phyloP scores from a whole-genome alignment of 495 filamentous ascomycete genomes.

The Aspergillus sclerotiicarbonarius region DNA sequence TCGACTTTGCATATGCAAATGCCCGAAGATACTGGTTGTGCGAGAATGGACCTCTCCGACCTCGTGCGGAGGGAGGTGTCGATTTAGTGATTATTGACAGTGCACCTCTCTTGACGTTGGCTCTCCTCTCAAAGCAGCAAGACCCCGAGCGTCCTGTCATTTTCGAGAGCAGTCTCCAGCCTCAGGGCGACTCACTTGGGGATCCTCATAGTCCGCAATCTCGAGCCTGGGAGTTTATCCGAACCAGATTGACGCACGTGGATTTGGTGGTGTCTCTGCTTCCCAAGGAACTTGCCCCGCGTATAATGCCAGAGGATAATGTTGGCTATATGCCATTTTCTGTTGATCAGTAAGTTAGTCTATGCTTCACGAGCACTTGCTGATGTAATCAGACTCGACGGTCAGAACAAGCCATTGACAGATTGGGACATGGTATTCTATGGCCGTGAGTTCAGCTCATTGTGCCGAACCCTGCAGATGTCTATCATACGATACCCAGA shows the following conservation, averaged over 20 bases:
- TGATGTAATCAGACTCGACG: slow-evolving; percentile 53
- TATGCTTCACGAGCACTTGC: not conserved
- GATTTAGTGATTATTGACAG: slow-evolving; percentile 10
- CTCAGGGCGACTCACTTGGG: not conserved
- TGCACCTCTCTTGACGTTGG: slow-evolving; percentile 4
- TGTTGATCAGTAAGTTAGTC: slow-evolving; percentile 9
- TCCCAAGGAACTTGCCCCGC: slow-evolving; percentile 1
- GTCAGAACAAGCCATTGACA: slow-evolving; percentile 64
- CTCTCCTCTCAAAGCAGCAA: slow-evolving; percentile 9
- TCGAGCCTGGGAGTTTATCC: slow-evolving; percentile 9
- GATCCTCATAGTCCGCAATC: not conserved
- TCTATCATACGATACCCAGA: slow-evolving; percentile 57
- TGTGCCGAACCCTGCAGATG: slow-evolving; percentile 47
- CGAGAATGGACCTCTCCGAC: slow-evolving; percentile 8
- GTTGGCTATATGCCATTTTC: slow-evolving; percentile 7
- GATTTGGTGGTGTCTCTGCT: slow-evolving; percentile 9
- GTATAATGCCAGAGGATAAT: slow-evolving; percentile 4
- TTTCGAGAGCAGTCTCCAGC: slow-evolving; percentile 14
- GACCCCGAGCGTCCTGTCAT: slow-evolving; percentile 14
- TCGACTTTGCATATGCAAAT: slow-evolving; percentile 14
- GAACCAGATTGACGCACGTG: slow-evolving; percentile 9
- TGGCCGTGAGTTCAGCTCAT: slow-evolving; percentile 57
- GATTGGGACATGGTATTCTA: slow-evolving; percentile 66
- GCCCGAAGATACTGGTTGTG: slow-evolving; percentile 13
- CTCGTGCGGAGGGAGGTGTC: slow-evolving; percentile 4